Evolutionary conservation across 1,284 basidiomycete genomes (phyloP).

Genomic region (Ganoderma sp.): DNA sequence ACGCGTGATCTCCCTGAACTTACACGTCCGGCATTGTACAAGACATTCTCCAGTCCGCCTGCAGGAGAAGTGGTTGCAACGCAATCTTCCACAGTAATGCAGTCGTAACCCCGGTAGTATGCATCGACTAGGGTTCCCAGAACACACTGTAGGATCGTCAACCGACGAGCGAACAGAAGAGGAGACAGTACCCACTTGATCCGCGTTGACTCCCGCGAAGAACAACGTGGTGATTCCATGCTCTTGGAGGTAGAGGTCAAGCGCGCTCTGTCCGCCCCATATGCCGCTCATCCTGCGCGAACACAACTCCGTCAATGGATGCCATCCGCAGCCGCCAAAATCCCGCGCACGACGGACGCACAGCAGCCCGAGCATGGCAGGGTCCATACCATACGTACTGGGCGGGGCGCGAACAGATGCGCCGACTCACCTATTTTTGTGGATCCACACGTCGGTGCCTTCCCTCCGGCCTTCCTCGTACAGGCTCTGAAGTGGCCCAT

Average conservation of each 20-base stretch:
- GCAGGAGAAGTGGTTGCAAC: slow-evolving; percentile 66
- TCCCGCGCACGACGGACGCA: background rate
- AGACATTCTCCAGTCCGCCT: slow-evolving; percentile 63
- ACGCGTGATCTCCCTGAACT: slow-evolving; percentile 34
- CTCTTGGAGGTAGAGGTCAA: slow-evolving; percentile 67
- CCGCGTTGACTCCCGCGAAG: slow-evolving; percentile 70
- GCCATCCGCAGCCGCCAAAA: background rate
- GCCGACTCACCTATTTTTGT: slow-evolving; percentile 63
- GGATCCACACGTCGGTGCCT: slow-evolving; percentile 73
- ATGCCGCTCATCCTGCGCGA: slow-evolving; percentile 64
- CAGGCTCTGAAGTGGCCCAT: slow-evolving; percentile 63
- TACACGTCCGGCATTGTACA: slow-evolving; percentile 62
- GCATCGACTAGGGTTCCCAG: slow-evolving; percentile 67
- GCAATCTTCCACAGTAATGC: slow-evolving; percentile 60
- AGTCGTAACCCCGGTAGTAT: slow-evolving; percentile 69
- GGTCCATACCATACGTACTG: background rate
- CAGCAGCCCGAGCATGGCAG: background rate
- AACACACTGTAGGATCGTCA: slow-evolving; percentile 55
- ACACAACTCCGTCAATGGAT: slow-evolving; percentile 5
- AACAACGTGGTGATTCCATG: slow-evolving; percentile 67
- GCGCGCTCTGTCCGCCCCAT: slow-evolving; percentile 64
- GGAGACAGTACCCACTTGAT: slow-evolving; percentile 53
- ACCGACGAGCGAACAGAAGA: background rate
- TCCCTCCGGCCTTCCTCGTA: slow-evolving; percentile 56
- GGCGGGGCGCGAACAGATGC: background rate